Percentiles rank a stretch among this genome's conserved stretches.
Conservation (phyloP, 768 basidiomycete genomes). For the Boletus edulis region DNA sequence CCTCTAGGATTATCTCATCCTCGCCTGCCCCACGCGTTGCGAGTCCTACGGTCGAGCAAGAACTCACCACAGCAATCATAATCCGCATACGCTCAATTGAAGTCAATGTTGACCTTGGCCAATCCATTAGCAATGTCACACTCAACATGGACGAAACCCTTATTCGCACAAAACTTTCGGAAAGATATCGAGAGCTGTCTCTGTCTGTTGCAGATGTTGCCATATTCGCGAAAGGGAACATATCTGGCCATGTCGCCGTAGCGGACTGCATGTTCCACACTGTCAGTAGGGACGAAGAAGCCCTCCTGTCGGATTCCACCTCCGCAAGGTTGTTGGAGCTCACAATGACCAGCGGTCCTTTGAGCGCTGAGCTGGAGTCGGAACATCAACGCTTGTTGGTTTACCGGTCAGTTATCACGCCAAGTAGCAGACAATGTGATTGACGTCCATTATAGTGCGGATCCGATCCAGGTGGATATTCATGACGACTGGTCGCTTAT, state of each 20-base stretch:
- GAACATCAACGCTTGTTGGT: constrained; percentile 73
- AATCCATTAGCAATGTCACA: constrained; percentile 72
- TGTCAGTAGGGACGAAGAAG: constrained; percentile 51
- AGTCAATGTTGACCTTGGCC: constrained; percentile 80
- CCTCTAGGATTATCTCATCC: constrained; percentile 16
- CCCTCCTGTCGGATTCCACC: constrained; percentile 29
- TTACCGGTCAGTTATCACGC: constrained; percentile 56
- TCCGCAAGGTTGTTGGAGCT: constrained; percentile 65
- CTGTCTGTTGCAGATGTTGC: constrained; percentile 57
- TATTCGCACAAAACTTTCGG: constrained; percentile 65
- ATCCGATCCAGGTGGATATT: constrained; percentile 72
- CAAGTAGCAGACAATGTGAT: neutral
- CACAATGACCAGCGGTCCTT: constrained; percentile 67
- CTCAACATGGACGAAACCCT: constrained; percentile 64
- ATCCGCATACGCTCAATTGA: constrained; percentile 71
- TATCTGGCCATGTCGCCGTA: constrained; percentile 66
- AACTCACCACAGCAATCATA: constrained; percentile 60
- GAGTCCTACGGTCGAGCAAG: constrained; percentile 31
- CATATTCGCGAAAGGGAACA: constrained; percentile 60
- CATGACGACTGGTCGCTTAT: constrained; percentile 79
- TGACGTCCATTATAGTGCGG: constrained; percentile 48
- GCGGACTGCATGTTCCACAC: constrained; percentile 78
- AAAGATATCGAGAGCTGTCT: constrained; percentile 59
- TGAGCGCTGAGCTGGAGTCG: constrained; percentile 67
- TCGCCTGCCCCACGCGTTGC: constrained; percentile 11